Conservation (phyloP, 306 rosid species). For the Begonia masoniana region DNA sequence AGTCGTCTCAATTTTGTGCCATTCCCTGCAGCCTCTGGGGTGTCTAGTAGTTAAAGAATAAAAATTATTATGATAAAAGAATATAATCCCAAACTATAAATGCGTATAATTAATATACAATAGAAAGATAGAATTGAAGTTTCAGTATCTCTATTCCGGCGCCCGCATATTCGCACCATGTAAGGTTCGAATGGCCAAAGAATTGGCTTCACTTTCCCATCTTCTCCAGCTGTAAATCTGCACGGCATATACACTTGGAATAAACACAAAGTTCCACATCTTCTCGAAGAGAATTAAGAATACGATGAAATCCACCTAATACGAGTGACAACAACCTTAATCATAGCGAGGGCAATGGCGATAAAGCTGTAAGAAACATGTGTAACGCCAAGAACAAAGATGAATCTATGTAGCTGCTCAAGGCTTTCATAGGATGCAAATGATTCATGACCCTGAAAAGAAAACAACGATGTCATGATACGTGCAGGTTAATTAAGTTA, state of each 20-base stretch:
- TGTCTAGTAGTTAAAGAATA: conserved; percentile 28
- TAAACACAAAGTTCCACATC: neutral
- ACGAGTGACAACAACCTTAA: conserved; percentile 44
- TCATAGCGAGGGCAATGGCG: conserved; percentile 65
- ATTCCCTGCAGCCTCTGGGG: conserved; percentile 18
- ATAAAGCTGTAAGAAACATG: conserved; percentile 69
- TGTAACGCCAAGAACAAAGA: conserved; percentile 74
- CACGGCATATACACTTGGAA: conserved; percentile 2
- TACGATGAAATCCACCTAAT: neutral
- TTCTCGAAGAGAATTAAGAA: conserved; percentile 1
- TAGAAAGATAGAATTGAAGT: neutral
- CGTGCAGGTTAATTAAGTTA: no score
- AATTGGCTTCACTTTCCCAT: conserved; percentile 86
- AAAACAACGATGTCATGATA: conserved; percentile 8
- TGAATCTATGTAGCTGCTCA: conserved; percentile 84
- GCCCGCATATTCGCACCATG: conserved; percentile 29
- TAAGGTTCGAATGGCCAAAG: conserved; percentile 33
- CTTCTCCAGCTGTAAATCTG: conserved; percentile 91
- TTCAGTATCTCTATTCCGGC: neutral
- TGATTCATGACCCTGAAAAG: conserved; percentile 64
- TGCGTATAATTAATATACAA: no score
- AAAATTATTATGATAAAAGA: conserved; percentile 1
- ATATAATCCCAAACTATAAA: neutral
- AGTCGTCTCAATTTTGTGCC: conserved; percentile 38
- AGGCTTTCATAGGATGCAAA: conserved; percentile 82